Evolutionary conservation across 129 eudicot genomes (phyloP).

Genomic region (Gnaphalium uliginosum): DNA sequence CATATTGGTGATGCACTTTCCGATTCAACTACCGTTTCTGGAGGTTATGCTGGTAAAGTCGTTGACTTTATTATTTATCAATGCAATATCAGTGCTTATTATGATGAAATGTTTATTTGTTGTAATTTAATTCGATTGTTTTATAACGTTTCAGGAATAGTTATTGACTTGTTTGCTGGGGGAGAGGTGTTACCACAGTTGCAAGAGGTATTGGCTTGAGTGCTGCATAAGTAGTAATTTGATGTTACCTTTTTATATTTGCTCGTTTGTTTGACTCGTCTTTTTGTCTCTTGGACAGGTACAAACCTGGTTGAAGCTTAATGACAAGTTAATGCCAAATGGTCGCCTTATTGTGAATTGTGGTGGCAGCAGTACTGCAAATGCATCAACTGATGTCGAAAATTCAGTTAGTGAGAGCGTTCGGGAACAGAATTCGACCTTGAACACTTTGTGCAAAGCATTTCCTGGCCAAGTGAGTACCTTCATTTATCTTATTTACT

Average conservation of each 20-base stretch:
- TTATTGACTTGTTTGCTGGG: conserved; percentile 79
- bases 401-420: conserved; percentile 14
- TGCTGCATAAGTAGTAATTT: neutral
- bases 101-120: neutral
- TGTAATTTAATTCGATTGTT: neutral
- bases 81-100: neutral
- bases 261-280: neutral
- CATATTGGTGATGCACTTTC: conserved; percentile 85
- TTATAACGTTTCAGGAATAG: conserved; percentile 51
- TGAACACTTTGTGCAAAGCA: conserved; percentile 64
- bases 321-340: conserved; percentile 72
- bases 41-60: conserved; percentile 85
- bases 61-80: neutral
- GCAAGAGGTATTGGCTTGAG: conserved; percentile 50
- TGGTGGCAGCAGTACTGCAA: conserved; percentile 43
- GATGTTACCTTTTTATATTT: neutral
- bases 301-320: conserved; percentile 64
- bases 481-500: conserved; percentile 16
- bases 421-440: conserved; percentile 58
- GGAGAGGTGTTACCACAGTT: conserved; percentile 77
- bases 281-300: conserved; percentile 40
- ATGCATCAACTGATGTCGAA: neutral
- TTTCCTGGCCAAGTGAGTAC: conserved; percentile 66
- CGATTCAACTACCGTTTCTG: conserved; percentile 46
- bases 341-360: conserved; percentile 96